These are phyloP conservation scores for Microsporum ferrugineum DNA, from an alignment of 2,329 filamentous ascomycete species.

Conservation along the genomic window DNA sequence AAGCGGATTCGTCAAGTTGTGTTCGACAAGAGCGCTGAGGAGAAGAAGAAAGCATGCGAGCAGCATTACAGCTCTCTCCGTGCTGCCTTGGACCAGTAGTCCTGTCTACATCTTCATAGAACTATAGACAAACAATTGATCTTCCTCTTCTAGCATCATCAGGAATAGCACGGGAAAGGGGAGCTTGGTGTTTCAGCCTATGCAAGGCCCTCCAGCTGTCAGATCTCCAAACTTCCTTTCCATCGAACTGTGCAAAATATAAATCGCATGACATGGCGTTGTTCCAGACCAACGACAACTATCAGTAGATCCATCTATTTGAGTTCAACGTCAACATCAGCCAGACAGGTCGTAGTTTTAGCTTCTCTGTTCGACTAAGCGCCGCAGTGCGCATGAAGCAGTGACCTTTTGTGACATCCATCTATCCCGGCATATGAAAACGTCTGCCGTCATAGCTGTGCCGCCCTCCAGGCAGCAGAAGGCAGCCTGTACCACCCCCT, in stretches of 20 bases:
- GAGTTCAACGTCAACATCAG: neutral
- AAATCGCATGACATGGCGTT: neutral
- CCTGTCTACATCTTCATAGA: too few species aligned
- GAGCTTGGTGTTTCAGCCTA: neutral
- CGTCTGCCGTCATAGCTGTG: neutral
- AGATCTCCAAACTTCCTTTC: too few species aligned
- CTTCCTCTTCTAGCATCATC: too few species aligned
- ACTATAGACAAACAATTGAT: too few species aligned
- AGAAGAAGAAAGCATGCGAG: neutral
- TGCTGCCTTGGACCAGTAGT: neutral
- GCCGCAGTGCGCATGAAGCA: neutral
- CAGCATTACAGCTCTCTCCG: neutral
- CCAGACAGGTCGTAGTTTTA: neutral
- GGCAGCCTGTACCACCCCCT: neutral
- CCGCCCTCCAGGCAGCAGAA: neutral
- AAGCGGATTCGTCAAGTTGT: neutral
- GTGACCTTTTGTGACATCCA: neutral
- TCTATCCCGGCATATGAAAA: neutral
- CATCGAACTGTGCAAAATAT: neutral
- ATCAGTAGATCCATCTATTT: neutral
- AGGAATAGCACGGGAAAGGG: too few species aligned
- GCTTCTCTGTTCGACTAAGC: neutral
- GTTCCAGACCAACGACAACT: neutral
- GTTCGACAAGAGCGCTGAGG: conserved; percentile 6
- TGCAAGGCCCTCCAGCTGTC: neutral